Base-by-base conservation (phyloP, 2,329 filamentous ascomycete species). In the Truncatella angustata region DNA sequence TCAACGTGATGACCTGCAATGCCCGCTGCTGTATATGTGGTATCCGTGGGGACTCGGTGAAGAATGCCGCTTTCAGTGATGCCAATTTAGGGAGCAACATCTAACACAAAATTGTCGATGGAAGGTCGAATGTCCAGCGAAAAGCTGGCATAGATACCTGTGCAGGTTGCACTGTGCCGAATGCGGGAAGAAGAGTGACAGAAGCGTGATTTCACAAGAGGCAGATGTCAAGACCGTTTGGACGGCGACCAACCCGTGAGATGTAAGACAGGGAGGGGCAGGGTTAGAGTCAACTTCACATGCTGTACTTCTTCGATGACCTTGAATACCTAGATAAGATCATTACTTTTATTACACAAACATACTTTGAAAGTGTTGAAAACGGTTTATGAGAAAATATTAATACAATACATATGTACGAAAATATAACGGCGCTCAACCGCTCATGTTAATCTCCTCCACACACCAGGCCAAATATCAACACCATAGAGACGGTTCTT, bases 11-110 rank as follows among this genome's bases (percentile, higher is more conserved):
- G 63, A 59, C 61, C 3, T 74, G 71, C 58, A 54, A 55, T 16
- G 44, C 58, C 14, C 64, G 72, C 16, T 74, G 71, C 55, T 73
- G 71, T 54, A 73, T 74, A 71, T 74, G 72, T 52, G 71, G 71
- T n/a, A 50, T 66, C 3, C 58, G 54, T 18, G 69, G 68, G 2
- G 71, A 74, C 52, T 63, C 62, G 23, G 70, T 70, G n/a, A 59
- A 52, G 12, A 70, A 24, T 73, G 71, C 53, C 58, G 64, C 20
- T 48, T 67, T 28, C 62, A 62, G 51, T 58, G 52, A 16, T 73
- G 71, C 49, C 62, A 65, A 4, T 74, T 70, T 57, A 69, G 71
- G 14, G 57, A 51, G 10, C 53, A 57, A 9, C 71, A 73, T 52
- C 60, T 74, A 37, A 68, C 67, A 0, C 70, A 73, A 54, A 68